A percentile compares a stretch with the other conserved stretches of the same genome.
phyloP scores from a whole-genome alignment of 2,329 filamentous ascomycete genomes.

The Ascocoryne sarcoides region DNA sequence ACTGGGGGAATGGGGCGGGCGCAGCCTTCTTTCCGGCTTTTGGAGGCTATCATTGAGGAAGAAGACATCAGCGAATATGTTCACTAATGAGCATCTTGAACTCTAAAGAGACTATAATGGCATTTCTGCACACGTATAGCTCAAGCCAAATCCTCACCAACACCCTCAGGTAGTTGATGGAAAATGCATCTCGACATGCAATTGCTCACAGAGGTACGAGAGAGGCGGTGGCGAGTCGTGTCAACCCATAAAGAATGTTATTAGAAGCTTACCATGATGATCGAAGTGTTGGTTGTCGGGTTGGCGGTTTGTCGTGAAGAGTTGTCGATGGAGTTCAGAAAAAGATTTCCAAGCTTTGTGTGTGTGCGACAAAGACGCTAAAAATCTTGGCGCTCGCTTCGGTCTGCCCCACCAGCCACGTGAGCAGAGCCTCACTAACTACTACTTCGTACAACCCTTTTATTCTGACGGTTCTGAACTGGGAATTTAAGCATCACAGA shows the following conservation, averaged over 20 bases:
- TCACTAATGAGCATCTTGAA: constrained; percentile 77
- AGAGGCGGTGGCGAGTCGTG: constrained; percentile 27
- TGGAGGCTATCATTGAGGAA: constrained; percentile 99
- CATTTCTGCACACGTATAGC: constrained; percentile 35
- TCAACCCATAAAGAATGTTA: constrained; percentile 23
- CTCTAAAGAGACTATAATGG: constrained; percentile 69
- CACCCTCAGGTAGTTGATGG: constrained; percentile 26
- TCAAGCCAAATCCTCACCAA: constrained; percentile 59
- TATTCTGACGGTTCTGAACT: too few relatives aligned
- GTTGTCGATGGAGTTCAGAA: constrained; percentile 28
- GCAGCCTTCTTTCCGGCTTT: constrained; percentile 97
- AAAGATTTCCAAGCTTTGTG: constrained; percentile 18
- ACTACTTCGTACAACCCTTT: too few relatives aligned
- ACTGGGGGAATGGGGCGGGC: constrained; percentile 90
- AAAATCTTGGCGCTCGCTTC: constrained; percentile 19
- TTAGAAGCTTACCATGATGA: constrained; percentile 54
- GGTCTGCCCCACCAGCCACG: too few relatives aligned
- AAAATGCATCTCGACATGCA: constrained; percentile 29
- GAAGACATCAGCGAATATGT: constrained; percentile 87
- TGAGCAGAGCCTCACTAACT: too few relatives aligned
- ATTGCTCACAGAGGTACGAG: constrained; percentile 33
- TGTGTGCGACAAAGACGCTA: constrained; percentile 12
- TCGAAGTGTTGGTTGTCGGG: constrained; percentile 38
- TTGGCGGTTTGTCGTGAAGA: constrained; percentile 20
- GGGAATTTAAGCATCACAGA: too few relatives aligned